A percentile compares a stretch with the other conserved stretches of the same genome.
Evolutionary conservation across 148 eudicot species (phyloP).

Genomic region (Silene latifolia): DNA sequence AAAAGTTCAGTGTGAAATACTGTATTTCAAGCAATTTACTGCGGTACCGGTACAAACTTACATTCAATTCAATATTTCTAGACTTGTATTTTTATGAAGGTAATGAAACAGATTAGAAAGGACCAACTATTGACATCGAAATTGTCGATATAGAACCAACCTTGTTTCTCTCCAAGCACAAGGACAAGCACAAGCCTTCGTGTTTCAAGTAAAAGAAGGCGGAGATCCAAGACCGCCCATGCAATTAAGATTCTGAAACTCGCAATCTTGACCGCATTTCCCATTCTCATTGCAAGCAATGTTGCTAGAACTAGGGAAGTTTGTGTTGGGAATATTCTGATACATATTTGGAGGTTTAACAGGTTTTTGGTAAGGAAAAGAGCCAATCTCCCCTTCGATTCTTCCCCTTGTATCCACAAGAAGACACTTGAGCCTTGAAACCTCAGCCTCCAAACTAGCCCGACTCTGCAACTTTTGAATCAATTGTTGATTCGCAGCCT

Average conservation of each 20-base stretch:
- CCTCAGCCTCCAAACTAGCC: conserved; percentile 63
- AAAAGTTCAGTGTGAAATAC: no score
- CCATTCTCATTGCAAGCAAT: conserved; percentile 7
- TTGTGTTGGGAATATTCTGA: neutral
- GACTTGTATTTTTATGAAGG: no score
- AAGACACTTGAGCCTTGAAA: conserved; percentile 76
- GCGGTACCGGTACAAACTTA: neutral
- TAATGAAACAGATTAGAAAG: neutral
- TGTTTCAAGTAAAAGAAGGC: neutral
- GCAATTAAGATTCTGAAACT: conserved; percentile 2
- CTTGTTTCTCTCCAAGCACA: neutral
- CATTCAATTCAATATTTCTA: neutral
- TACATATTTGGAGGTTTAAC: neutral
- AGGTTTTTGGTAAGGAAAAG: conserved; percentile 52
- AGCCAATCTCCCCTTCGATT: conserved; percentile 81
- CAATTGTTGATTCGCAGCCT: conserved; percentile 68
- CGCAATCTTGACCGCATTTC: conserved; percentile 1
- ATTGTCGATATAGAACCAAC: neutral
- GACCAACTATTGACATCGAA: neutral
- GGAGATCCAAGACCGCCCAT: conserved; percentile 1
- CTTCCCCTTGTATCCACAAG: conserved; percentile 87
- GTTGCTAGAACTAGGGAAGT: neutral
- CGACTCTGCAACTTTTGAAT: conserved; percentile 69
- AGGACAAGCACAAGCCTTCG: no score
- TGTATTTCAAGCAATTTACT: no score